Conservation (phyloP, 805 yeast species). For the Saturnispora halmiae region DNA sequence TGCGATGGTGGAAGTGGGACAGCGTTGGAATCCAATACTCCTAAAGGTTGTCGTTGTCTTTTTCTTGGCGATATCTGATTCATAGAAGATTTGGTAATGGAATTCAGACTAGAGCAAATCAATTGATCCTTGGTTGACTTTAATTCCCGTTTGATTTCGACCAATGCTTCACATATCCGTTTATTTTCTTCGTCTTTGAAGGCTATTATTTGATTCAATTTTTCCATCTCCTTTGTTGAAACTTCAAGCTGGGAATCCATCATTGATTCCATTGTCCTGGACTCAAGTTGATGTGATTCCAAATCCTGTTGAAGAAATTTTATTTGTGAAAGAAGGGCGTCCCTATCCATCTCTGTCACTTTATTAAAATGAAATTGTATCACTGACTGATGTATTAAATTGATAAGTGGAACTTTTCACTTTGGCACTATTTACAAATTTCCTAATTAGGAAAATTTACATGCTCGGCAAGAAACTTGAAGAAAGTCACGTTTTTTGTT, state of each 20-base stretch:
- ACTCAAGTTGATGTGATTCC: slow-evolving; percentile 16
- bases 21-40: not conserved
- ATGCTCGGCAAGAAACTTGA: too few species aligned
- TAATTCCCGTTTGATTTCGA: slow-evolving; percentile 9
- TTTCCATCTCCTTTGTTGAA: slow-evolving; percentile 4
- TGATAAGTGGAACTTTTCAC: too few species aligned
- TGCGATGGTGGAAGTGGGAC: not conserved
- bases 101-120: not conserved
- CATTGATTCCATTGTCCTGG: slow-evolving; percentile 21
- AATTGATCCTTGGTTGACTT: slow-evolving; percentile 7
- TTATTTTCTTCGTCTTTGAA: slow-evolving; percentile 6
- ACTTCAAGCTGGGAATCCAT: slow-evolving; percentile 19
- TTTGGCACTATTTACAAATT: slow-evolving; percentile 10
- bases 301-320: slow-evolving; percentile 14
- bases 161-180: slow-evolving; percentile 3
- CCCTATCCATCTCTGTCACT: not conserved
- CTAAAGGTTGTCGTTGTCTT: slow-evolving; percentile 8
- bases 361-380: too few species aligned
- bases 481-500: too few species aligned
- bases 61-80: slow-evolving; percentile 2
- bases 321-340: not conserved
- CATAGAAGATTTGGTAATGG: not conserved
- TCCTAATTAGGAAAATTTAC: slow-evolving; percentile 1
- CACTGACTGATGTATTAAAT: too few species aligned
- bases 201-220: slow-evolving; percentile 1